These are phyloP conservation scores for Solanum boliviense DNA, from an alignment of 257 asterid genomes.

Conservation along the genomic window DNA sequence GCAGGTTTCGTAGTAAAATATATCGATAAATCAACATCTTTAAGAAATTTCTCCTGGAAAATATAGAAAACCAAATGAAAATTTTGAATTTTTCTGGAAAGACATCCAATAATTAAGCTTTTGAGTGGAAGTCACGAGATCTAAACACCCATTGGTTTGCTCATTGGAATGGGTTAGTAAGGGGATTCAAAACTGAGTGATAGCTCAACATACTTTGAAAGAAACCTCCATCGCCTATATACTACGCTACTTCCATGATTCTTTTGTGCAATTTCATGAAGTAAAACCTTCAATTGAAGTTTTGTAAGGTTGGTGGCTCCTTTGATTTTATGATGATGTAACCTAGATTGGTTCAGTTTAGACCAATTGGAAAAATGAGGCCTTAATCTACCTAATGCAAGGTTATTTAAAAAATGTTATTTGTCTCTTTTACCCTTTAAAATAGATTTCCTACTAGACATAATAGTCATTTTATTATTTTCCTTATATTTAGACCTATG, in stretches of 20 bases:
- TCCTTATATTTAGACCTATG: background rate
- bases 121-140: background rate
- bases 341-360: background rate
- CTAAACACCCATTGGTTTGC: background rate
- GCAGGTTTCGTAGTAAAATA: background rate
- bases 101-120: background rate
- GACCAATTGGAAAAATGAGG: background rate
- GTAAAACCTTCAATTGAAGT: too few species aligned
- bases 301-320: too few species aligned
- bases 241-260: too few species aligned
- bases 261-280: too few species aligned
- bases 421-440: background rate
- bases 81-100: background rate
- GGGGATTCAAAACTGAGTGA: background rate
- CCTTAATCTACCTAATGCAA: background rate
- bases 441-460: background rate
- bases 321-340: background rate
- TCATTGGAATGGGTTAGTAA: background rate
- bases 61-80: background rate
- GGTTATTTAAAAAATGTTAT: background rate
- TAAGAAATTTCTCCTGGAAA: background rate
- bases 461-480: background rate
- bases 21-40: background rate
- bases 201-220: too few species aligned
- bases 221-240: too few species aligned